These are phyloP conservation scores for Trametes cubensis DNA, from an alignment of 768 basidiomycete genomes.

Conservation along the genomic window DNA sequence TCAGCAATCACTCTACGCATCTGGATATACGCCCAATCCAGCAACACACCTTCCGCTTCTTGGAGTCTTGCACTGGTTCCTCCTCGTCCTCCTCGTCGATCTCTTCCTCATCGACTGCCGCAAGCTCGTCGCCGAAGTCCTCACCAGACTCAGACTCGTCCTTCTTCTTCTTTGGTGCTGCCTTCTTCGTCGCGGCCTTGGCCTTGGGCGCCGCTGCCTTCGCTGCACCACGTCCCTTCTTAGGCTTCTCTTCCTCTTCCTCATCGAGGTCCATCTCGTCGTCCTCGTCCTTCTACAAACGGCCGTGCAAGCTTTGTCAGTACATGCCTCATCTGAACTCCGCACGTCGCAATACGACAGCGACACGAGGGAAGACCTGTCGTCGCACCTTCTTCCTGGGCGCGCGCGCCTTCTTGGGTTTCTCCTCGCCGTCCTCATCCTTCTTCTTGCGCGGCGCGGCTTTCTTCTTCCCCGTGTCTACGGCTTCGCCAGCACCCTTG, in stretches of 20 bases:
- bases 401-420: conserved; percentile 34
- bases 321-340: background rate
- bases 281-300: conserved; percentile 27
- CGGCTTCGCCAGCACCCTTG: conserved; percentile 33
- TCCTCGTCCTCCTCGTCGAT: conserved; percentile 54
- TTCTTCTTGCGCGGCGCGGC: conserved; percentile 35
- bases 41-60: conserved; percentile 70
- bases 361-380: background rate
- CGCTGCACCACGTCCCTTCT: conserved; percentile 51
- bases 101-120: conserved; percentile 44
- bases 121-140: conserved; percentile 49
- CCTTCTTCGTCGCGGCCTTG: conserved; percentile 51
- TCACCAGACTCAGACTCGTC: conserved; percentile 48
- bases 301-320: background rate
- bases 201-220: conserved; percentile 40
- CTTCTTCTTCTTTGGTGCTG: conserved; percentile 44
- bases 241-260: conserved; percentile 53
- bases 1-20: background rate
- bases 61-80: conserved; percentile 41
- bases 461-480: conserved; percentile 31
- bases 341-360: background rate
- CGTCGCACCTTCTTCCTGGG: conserved; percentile 35
- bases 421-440: conserved; percentile 27
- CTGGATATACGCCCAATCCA: background rate
- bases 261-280: conserved; percentile 39